Evolutionary conservation across 805 yeast genomes (phyloP).

Genomic region (Ogataea zsoltii): DNA sequence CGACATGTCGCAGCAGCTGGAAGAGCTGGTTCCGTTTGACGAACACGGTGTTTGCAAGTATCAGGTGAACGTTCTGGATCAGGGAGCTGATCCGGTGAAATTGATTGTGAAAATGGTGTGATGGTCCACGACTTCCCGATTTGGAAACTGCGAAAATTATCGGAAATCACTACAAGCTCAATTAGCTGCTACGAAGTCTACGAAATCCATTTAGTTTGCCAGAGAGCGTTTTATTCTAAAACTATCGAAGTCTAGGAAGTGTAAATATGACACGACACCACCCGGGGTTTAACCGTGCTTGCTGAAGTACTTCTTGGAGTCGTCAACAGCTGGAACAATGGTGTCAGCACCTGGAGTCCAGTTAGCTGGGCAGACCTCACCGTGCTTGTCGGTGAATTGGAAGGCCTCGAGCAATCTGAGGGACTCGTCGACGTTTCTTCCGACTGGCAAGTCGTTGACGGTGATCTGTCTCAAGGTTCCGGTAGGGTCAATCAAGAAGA

Average conservation of each 20-base stretch:
- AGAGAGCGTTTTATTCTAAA: too few relatives aligned
- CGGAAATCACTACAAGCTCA: too few relatives aligned
- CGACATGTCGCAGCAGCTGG: slow-evolving; percentile 2
- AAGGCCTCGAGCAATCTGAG: slow-evolving; percentile 97
- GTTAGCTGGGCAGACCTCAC: slow-evolving; percentile 99
- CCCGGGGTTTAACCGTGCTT: slow-evolving; percentile 41
- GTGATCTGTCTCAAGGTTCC: slow-evolving; percentile 95
- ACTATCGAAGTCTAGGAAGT: too few relatives aligned
- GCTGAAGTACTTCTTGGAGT: slow-evolving; percentile 77
- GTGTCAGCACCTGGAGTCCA: slow-evolving; percentile 96
- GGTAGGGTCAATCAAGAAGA: slow-evolving; percentile 95
- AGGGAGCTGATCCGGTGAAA: slow-evolving; percentile 6
- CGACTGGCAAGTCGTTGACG: slow-evolving; percentile 98
- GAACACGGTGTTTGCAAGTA: slow-evolving; percentile 9
- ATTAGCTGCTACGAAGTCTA: too few relatives aligned
- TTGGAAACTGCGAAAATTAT: too few relatives aligned
- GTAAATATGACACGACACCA: too few relatives aligned
- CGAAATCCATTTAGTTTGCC: too few relatives aligned
- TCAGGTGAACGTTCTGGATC: slow-evolving; percentile 23
- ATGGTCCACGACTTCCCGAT: too few relatives aligned
- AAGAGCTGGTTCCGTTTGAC: slow-evolving; percentile 19
- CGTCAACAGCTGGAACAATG: slow-evolving; percentile 79
- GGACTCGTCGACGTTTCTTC: slow-evolving; percentile 98
- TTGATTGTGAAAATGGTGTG: slow-evolving; percentile 5
- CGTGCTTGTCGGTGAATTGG: slow-evolving; percentile 99